These are phyloP conservation scores for Cadophora malorum DNA, from an alignment of 2,329 filamentous ascomycete genomes.

Conservation along the genomic window DNA sequence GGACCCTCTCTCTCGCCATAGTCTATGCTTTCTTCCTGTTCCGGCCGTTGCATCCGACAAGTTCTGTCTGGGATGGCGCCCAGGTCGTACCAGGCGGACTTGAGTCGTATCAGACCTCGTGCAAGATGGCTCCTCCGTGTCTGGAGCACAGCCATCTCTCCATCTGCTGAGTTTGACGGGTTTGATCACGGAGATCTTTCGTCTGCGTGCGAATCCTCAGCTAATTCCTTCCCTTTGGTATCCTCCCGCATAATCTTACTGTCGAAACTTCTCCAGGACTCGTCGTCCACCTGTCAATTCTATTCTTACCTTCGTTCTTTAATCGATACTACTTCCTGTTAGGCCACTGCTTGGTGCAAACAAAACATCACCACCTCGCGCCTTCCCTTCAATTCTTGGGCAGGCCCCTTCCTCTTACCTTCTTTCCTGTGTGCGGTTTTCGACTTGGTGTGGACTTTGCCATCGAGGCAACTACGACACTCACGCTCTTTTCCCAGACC, in stretches of 20 bases:
- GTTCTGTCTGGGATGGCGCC: slow-evolving; percentile 23
- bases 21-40: slow-evolving; percentile 17
- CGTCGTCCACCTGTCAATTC: slow-evolving; percentile 24
- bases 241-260: slow-evolving; percentile 29
- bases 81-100: slow-evolving; percentile 22
- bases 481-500: slow-evolving; percentile 34
- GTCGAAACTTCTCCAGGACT: slow-evolving; percentile 24
- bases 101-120: slow-evolving; percentile 28
- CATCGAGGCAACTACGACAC: slow-evolving; percentile 31
- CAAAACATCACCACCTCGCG: slow-evolving; percentile 34
- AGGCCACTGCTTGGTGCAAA: slow-evolving; percentile 30
- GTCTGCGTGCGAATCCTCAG: slow-evolving; percentile 23
- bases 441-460: slow-evolving; percentile 30
- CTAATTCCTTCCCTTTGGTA: slow-evolving; percentile 24
- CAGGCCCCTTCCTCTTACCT: slow-evolving; percentile 39
- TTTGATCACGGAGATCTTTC: slow-evolving; percentile 35
- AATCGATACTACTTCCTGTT: slow-evolving; percentile 27
- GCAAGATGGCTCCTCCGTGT: slow-evolving; percentile 24
- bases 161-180: slow-evolving; percentile 23
- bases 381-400: slow-evolving; percentile 37
- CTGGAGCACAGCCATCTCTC: slow-evolving; percentile 32
- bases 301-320: slow-evolving; percentile 33
- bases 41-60: slow-evolving; percentile 28
- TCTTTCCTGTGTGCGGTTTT: slow-evolving; percentile 32
- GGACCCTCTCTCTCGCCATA: slow-evolving; percentile 5